Conservation (phyloP, 1,284 basidiomycete species). For the Microbotryum scabiosae region DNA sequence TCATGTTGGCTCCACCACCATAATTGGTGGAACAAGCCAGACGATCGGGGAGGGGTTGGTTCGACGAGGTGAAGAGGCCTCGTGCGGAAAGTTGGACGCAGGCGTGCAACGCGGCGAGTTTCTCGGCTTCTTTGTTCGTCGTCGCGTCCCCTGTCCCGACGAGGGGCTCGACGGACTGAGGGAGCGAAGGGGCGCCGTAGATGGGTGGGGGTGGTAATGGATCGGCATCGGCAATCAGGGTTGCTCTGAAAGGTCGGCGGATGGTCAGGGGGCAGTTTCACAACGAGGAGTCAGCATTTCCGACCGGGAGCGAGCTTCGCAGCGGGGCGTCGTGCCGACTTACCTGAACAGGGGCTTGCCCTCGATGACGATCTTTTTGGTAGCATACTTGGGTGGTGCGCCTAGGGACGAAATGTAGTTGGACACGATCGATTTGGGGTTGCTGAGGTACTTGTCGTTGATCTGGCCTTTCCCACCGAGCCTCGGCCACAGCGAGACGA, state of each 20-base stretch:
- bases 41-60: conserved; percentile 24
- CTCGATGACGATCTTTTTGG: conserved; percentile 4
- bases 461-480: neutral
- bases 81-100: conserved; percentile 58
- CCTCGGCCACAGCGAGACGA: neutral
- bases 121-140: conserved; percentile 61
- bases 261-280: neutral
- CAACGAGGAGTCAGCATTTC: neutral
- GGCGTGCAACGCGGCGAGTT: conserved; percentile 63
- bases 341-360: conserved; percentile 14
- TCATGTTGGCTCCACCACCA: neutral
- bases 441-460: neutral
- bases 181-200: conserved; percentile 16
- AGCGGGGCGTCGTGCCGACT: neutral
- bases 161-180: conserved; percentile 31
- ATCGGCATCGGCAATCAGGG: conserved; percentile 22
- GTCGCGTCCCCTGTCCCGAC: conserved; percentile 55
- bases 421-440: conserved; percentile 10
- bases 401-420: conserved; percentile 17
- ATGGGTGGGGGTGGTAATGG: conserved; percentile 12
- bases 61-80: conserved; percentile 43
- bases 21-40: neutral
- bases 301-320: neutral
- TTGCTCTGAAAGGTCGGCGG: neutral
- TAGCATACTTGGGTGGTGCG: conserved; percentile 7